Evolutionary conservation across 2,329 filamentous ascomycete genomes (phyloP), one percentile per base, ranked within the genome.

Genomic region (Fragosphaeria purpurea): DNA sequence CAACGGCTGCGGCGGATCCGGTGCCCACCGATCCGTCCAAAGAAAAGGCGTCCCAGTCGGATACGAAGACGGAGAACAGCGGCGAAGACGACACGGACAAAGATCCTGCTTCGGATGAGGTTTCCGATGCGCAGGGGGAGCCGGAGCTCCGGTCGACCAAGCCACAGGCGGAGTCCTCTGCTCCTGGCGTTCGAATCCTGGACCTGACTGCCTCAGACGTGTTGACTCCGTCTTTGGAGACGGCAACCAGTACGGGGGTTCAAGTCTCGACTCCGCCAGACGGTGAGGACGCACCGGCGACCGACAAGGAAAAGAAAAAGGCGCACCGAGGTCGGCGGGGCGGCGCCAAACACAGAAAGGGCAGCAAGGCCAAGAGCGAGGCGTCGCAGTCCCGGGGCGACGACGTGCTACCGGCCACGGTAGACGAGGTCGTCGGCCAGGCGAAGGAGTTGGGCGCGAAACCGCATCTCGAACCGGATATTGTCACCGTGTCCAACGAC

Each of bases 311-410:
- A 53, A 83, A 82, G 59, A 84, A 80, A 61, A 86, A 84, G 62
- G 74, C 78, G 0, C 83, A 85, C 50, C 75, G 85, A 50, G 86
- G 86, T 4, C 75, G 79, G n/a, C 77, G 86, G 45, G 86, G 85
- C 30, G 85, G 86, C 2, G 76, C 78, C 13, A 83, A 84, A 62
- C 81, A 85, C 55, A 79, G 79, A 53, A 82, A 79, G 56, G 73
- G 71, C 11, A 46, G 37, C 38, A 54, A 52, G 46, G 70, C 71
- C 43, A 76, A 79, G 54, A 65, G 74, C 13, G 72, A 81, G 11
- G 66, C 68, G 3, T 76, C 76, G 0, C 68, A 70, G 46, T 73
- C 72, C 4, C 68, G 71, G 12, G 73, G 70, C 9, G 77, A 79
- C 43, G 73, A 73, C 4, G 59, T 62, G 0, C 57, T 60, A 0